Evolutionary conservation across 2,329 filamentous ascomycete genomes (phyloP).

Genomic region (Pseudogymnoascus sp.): DNA sequence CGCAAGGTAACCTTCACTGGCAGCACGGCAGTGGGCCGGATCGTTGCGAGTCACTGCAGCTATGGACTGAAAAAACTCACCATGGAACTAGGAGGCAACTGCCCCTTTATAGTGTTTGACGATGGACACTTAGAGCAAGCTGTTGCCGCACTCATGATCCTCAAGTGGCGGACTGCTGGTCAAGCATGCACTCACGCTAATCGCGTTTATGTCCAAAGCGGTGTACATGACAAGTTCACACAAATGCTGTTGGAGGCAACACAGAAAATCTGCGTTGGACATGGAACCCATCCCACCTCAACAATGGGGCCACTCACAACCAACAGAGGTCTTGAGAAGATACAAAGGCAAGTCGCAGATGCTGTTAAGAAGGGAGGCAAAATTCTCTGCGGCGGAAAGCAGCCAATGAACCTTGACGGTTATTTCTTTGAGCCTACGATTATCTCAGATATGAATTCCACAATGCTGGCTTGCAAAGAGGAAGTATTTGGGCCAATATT

Average conservation of each 20-base stretch:
- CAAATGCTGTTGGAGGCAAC: slow-evolving; percentile 44
- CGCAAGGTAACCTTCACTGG: slow-evolving; percentile 57
- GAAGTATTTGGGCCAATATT: slow-evolving; percentile 59
- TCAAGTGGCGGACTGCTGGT: slow-evolving; percentile 53
- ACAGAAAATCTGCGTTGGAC: slow-evolving; percentile 48
- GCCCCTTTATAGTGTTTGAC: slow-evolving; percentile 55
- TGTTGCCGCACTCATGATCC: slow-evolving; percentile 36
- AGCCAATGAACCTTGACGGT: slow-evolving; percentile 40
- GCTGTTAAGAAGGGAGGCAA: slow-evolving; percentile 54
- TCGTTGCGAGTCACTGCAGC: slow-evolving; percentile 50
- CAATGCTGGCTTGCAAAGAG: slow-evolving; percentile 45
- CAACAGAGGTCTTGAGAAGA: slow-evolving; percentile 46
- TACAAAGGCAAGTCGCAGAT: slow-evolving; percentile 51
- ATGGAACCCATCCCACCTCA: slow-evolving; percentile 46
- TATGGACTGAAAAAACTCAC: slow-evolving; percentile 56
- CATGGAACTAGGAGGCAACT: slow-evolving; percentile 57
- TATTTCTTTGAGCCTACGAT: slow-evolving; percentile 66
- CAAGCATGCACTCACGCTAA: slow-evolving; percentile 60
- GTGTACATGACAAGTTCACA: slow-evolving; percentile 53
- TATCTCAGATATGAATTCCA: slow-evolving; percentile 46
- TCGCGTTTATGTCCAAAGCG: slow-evolving; percentile 53
- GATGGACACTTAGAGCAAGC: slow-evolving; percentile 54
- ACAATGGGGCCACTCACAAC: slow-evolving; percentile 55
- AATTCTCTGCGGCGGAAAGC: slow-evolving; percentile 52
- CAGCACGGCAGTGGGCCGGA: slow-evolving; percentile 51